Evolutionary conservation across 208 protist genomes (phyloP).

Genomic region (Acanthamoeba quina): DNA sequence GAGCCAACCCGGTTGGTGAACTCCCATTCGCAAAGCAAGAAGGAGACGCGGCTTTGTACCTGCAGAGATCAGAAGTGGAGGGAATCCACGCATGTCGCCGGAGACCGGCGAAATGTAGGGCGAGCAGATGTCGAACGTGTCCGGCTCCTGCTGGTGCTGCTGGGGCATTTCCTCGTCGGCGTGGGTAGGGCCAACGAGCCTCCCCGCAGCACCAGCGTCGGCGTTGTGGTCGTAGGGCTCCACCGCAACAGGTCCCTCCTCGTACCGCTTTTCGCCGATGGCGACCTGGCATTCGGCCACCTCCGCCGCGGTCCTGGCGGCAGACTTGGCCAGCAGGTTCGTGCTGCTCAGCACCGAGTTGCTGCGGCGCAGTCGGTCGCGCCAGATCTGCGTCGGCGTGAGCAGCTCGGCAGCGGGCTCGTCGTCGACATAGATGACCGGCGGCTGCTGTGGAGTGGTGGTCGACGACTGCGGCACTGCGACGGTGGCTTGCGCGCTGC

Average conservation of each 20-base stretch:
- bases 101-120: slow-evolving; percentile 31
- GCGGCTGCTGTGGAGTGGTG: not conserved
- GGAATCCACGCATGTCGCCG: slow-evolving; percentile 22
- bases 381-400: not conserved
- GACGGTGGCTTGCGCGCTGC: not conserved
- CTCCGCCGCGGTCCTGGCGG: not conserved
- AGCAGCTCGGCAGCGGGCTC: not conserved
- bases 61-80: not conserved
- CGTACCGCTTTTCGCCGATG: not conserved
- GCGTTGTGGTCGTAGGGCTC: not conserved
- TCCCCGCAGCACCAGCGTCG: too few relatives aligned
- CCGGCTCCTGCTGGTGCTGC: not conserved
- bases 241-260: not conserved
- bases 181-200: not conserved
- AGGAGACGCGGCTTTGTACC: not conserved
- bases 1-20: not conserved
- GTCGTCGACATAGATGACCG: not conserved
- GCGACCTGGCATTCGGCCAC: not conserved
- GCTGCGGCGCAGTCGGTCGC: not conserved
- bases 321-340: not conserved
- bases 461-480: too few relatives aligned
- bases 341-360: not conserved
- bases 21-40: not conserved
- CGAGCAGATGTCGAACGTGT: slow-evolving; percentile 16
- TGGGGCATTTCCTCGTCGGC: not conserved